Conservation (phyloP, 306 rosid species). For the Vigna unguiculata region DNA sequence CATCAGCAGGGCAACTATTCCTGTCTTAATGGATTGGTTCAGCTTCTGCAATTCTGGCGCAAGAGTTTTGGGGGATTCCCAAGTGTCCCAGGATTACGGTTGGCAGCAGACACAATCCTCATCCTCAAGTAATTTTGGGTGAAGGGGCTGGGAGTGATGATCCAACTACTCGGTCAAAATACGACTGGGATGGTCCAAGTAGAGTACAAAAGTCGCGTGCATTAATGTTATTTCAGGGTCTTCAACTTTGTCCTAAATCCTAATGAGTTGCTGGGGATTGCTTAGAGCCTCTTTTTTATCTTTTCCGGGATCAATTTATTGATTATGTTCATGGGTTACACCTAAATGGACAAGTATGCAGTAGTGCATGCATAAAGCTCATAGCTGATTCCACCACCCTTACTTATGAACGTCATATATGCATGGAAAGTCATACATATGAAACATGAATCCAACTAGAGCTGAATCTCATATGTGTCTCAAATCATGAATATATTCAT, state of each 20-base stretch:
- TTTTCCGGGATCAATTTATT: conserved; percentile 23
- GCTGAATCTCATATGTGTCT: no score
- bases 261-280: not conserved
- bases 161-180: no score
- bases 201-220: conserved; percentile 14
- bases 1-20: not conserved
- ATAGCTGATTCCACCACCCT: not conserved
- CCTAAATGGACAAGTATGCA: not conserved
- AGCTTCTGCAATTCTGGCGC: not conserved
- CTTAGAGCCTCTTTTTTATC: not conserved
- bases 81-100: no score
- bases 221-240: not conserved
- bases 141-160: not conserved
- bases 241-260: not conserved
- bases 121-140: no score
- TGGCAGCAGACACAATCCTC: no score
- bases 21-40: not conserved
- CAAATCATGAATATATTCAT: no score
- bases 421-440: no score
- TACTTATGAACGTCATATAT: not conserved
- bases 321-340: not conserved
- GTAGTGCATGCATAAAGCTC: not conserved
- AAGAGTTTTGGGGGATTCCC: no score
- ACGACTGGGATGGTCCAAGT: no score
- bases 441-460: no score